These are phyloP conservation scores for Effrenium voratum DNA, from an alignment of 73 alveolate genomes.

Conservation along the genomic window DNA sequence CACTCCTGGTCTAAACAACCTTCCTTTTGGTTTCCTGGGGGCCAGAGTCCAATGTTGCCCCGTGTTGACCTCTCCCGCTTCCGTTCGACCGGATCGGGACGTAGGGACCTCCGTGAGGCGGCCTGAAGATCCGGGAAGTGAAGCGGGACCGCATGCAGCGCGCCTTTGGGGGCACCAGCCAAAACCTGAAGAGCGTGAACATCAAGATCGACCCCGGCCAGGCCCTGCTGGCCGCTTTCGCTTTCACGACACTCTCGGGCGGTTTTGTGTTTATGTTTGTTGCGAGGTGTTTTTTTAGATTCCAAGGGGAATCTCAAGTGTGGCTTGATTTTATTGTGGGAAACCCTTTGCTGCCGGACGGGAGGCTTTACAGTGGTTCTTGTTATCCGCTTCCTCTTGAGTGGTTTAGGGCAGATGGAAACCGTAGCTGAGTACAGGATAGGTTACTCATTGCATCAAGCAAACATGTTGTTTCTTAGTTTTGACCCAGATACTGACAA, in stretches of 20 bases:
- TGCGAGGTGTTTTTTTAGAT: no score
- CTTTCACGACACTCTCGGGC: neutral
- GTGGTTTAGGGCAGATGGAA: no score
- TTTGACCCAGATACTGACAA: neutral
- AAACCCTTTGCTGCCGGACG: no score
- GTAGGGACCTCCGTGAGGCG: neutral
- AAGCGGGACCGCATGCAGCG: slow-evolving; percentile 92
- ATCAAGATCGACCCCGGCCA: slow-evolving; percentile 90
- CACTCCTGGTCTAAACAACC: no score
- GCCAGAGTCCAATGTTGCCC: no score
- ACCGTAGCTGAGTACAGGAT: neutral
- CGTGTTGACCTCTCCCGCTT: no score
- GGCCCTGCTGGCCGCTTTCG: neutral
- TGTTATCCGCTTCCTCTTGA: no score
- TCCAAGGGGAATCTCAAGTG: no score
- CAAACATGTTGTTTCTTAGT: neutral
- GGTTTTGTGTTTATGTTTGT: no score
- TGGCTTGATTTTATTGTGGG: neutral
- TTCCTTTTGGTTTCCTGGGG: no score
- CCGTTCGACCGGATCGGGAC: neutral
- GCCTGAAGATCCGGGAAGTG: slow-evolving; percentile 85
- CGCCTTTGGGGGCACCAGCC: slow-evolving; percentile 88
- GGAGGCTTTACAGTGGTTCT: no score
- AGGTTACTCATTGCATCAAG: neutral
- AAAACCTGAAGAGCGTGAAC: slow-evolving; percentile 83